Evolutionary conservation across 2,329 filamentous ascomycete genomes (phyloP).

Genomic region (Corynespora cassiicola): DNA sequence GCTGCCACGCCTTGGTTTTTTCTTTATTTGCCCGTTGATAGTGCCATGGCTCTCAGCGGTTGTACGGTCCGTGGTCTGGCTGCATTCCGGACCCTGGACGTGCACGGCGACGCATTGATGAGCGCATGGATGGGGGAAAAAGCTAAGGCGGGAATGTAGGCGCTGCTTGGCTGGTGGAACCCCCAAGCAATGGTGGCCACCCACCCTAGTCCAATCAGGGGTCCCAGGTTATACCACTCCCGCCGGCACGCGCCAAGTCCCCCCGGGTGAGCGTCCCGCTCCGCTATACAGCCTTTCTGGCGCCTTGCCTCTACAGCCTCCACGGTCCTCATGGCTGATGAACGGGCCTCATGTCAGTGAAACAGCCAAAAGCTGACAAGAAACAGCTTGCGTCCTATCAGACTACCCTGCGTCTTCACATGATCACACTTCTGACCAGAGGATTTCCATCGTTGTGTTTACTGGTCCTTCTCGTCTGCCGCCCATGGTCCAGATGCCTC

Average conservation of each 20-base stretch:
- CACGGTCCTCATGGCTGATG: too few relatives aligned
- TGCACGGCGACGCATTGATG: conserved; percentile 3
- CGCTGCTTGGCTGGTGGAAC: conserved; percentile 10
- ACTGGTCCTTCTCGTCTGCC: too few relatives aligned
- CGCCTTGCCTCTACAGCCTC: background rate
- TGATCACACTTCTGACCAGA: too few relatives aligned
- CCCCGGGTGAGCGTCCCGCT: conserved; percentile 15
- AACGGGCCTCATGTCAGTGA: too few relatives aligned
- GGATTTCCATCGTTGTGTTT: too few relatives aligned
- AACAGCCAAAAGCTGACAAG: too few relatives aligned
- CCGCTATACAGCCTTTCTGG: conserved; percentile 10
- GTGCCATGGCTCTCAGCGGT: conserved; percentile 14
- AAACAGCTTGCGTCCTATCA: too few relatives aligned
- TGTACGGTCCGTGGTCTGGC: conserved; percentile 15
- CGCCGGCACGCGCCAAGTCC: conserved; percentile 12
- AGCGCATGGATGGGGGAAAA: conserved; percentile 9
- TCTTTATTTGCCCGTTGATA: background rate
- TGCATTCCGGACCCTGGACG: conserved; percentile 1
- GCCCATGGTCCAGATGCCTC: too few relatives aligned
- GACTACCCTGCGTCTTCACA: too few relatives aligned
- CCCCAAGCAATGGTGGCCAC: background rate
- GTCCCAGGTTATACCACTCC: background rate
- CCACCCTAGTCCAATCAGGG: background rate
- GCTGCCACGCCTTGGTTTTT: too few relatives aligned
- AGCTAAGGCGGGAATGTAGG: conserved; percentile 8